Evolutionary conservation across 768 basidiomycete genomes (phyloP), one percentile per base, ranked within the genome.

Genomic region (Agaricus sinodeliciosus): DNA sequence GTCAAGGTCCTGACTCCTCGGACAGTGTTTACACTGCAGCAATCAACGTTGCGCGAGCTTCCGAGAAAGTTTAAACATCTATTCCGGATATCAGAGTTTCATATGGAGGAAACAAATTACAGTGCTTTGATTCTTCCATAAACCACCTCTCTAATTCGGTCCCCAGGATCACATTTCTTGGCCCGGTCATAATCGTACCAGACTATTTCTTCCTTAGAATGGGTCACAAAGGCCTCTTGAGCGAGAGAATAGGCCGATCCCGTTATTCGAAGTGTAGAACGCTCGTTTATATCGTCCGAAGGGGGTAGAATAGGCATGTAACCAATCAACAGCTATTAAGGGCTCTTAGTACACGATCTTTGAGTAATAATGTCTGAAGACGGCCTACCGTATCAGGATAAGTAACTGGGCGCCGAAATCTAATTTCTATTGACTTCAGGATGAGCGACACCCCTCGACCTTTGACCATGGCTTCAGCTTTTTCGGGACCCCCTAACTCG

Each of bases 181-280:
- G 86, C 72, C 15, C 58, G 70, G 51, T 86, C 82, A 57, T 90
- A 89, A 63, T 90, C 83, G 55, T 87, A 90, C 87, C 87, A 90
- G 8, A 87, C 87, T 16, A 86, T 61, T 3, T 76, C 73, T 52
- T 82, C 79, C 58, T 81, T 79, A 2, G 84, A 80, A 55, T 81
- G 76, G 0, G 85, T 79, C 5, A 87, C 87, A 48, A 85, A 73
- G 9, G 77, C 69, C 39, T 74, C 69, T 63, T 88, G 87, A 12
- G 70, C 60, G 42, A 85, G 72, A 9, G 87, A 88, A 65, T 82
- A 90, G 8, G 84, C 80, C 15, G 73, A 74, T 9, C 78, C 76
- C 6, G 66, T 65, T 43, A 82, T 68, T 41, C 71, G 66, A 62
- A 89, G 81, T 18, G 78, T 68, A 45, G 74, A 56, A 12, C 59